These are phyloP conservation scores for Phellinidium pouzarii DNA, from an alignment of 1,284 basidiomycete genomes.

Conservation along the genomic window DNA sequence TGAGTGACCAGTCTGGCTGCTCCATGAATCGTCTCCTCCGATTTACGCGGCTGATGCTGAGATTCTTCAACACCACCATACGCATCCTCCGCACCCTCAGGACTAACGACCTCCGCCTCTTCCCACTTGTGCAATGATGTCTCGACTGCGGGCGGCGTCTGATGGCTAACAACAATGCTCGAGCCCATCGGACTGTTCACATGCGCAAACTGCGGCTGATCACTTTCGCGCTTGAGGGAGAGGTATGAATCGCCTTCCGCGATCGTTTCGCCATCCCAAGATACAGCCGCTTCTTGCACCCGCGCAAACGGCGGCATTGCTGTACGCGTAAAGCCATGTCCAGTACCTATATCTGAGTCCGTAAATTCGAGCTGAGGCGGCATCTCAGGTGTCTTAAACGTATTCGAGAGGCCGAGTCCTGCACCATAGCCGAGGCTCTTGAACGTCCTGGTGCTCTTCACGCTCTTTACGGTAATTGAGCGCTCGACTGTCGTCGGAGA, in stretches of 20 bases:
- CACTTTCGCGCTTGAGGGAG: constrained; percentile 9
- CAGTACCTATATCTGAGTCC: constrained; percentile 15
- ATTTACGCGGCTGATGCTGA: constrained; percentile 1
- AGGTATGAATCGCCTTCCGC: constrained; percentile 13
- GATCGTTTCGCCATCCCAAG: constrained; percentile 18
- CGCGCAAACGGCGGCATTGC: constrained; percentile 8
- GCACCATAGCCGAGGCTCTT: constrained; percentile 16
- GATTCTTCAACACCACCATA: constrained; percentile 13
- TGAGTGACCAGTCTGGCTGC: too few relatives aligned
- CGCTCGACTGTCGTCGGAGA: constrained; percentile 10
- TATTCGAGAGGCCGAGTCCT: constrained; percentile 13
- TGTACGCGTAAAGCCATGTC: background rate
- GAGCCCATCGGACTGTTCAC: constrained; percentile 13
- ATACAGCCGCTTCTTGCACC: constrained; percentile 5
- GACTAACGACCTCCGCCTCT: constrained; percentile 17
- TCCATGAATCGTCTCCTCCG: constrained; percentile 3
- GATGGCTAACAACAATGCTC: constrained; percentile 14
- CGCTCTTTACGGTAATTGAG: constrained; percentile 17
- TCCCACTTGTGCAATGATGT: constrained; percentile 15
- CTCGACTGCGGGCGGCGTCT: constrained; percentile 17
- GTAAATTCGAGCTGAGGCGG: constrained; percentile 19
- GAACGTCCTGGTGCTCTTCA: constrained; percentile 18
- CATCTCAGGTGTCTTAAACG: constrained; percentile 17
- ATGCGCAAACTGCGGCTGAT: background rate
- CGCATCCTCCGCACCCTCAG: constrained; percentile 13